Evolutionary conservation across 1,284 basidiomycete genomes (phyloP), one percentile per base, ranked within the genome.

Genomic region (Irpex rosettiformis): DNA sequence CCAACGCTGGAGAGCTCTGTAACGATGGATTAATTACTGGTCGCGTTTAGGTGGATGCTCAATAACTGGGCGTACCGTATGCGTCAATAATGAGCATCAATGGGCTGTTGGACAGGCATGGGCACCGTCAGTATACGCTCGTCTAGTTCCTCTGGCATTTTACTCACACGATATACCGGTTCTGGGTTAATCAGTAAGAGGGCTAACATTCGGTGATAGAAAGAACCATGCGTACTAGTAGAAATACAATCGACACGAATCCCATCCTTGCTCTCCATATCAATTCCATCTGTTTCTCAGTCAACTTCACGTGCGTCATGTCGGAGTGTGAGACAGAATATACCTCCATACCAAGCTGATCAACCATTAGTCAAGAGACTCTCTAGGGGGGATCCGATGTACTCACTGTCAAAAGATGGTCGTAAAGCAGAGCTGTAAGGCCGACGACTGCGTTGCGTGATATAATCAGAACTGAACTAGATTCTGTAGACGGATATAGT

Each of bases 131-230:
- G 57, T 51, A 8, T 16, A 16, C 4, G 33, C 33, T 55, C 8
- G 21, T 7, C n/a, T n/a, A 55, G 3, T 18, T 42, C 42, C 47
- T 42, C 7, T 47, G 28, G 42, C 57, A 6, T 21, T 21, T 25
- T 18, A 57, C 69, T 59, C 45, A 72, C 70, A 72, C 65, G 37
- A 67, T 60, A 53, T 72, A 72, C 13, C 70, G 68, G 56, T 72
- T 72, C 70, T 72, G 58, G 7, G 40, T 10, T 13, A n/a, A 1
- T 11, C 7, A 5, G 42, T 58, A 18, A 57, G 57, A 45, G 42
- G 8, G 24, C 42, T 43, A 55, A 47, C 29, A 30, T 2, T 22
- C 33, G 43, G 4, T n/a, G 8, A 53, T 16, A 27, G 7, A 22
- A 25, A 8, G 8, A 27, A 64, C n/a, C n/a, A n/a, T n/a, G n/a